Evolutionary conservation across 257 asterid species (phyloP).

Genomic region (Salvia hispanica): DNA sequence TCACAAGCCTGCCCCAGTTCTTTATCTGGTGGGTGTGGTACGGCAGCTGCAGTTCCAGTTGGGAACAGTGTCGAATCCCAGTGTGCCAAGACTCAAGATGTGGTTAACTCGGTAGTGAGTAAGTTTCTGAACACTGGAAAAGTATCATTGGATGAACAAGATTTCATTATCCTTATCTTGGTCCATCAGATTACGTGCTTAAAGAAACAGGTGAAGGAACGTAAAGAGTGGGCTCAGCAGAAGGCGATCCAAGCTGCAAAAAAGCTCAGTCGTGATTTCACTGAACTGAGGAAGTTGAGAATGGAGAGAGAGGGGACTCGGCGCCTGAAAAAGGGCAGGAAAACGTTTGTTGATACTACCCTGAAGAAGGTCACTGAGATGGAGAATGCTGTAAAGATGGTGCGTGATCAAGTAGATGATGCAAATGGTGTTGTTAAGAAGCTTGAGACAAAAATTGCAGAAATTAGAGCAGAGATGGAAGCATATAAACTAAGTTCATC

Average conservation of each 20-base stretch:
- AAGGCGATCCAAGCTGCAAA: conserved; percentile 98
- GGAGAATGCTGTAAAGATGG: conserved; percentile 85
- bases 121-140: conserved; percentile 67
- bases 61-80: conserved; percentile 50
- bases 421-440: conserved; percentile 76
- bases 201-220: conserved; percentile 81
- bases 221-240: conserved; percentile 95
- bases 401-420: conserved; percentile 83
- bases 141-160: conserved; percentile 70
- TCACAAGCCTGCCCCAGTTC: conserved; percentile 62
- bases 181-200: conserved; percentile 80
- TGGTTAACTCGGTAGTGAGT: conserved; percentile 74
- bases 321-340: conserved; percentile 74
- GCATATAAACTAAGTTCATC: conserved; percentile 91
- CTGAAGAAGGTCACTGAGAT: conserved; percentile 69
- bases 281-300: conserved; percentile 80
- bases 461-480: conserved; percentile 93
- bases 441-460: conserved; percentile 86
- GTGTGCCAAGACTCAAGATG: conserved; percentile 64
- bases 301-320: conserved; percentile 90
- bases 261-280: conserved; percentile 84
- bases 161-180: conserved; percentile 73
- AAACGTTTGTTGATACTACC: conserved; percentile 61
- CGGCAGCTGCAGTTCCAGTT: conserved; percentile 35
- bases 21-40: conserved; percentile 40